Evolutionary conservation across 805 yeast species (phyloP).

Genomic region (Ascoidea asiatica): DNA sequence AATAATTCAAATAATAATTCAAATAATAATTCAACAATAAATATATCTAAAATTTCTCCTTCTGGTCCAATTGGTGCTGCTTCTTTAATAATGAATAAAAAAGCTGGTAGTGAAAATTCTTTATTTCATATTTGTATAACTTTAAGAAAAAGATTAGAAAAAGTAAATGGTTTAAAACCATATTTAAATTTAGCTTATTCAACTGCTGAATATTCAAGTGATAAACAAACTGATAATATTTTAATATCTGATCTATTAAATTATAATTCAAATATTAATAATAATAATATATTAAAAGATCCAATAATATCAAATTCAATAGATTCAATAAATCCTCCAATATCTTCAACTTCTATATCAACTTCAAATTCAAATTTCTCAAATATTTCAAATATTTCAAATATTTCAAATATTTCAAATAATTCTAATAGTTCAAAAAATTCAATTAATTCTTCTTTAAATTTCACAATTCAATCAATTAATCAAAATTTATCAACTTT

Average conservation of each 20-base stretch:
- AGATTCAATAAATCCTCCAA: not conserved
- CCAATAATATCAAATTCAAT: not conserved
- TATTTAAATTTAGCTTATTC: conserved; percentile 50
- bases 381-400: conserved; percentile 23
- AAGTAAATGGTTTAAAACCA: conserved; percentile 55
- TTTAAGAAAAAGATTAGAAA: conserved; percentile 39
- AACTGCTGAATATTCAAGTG: conserved; percentile 55
- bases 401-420: conserved; percentile 9
- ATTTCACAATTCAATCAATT: not conserved
- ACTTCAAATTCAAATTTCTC: conserved; percentile 10
- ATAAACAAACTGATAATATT: conserved; percentile 45
- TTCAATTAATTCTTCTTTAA: conserved; percentile 8
- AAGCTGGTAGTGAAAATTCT: conserved; percentile 51
- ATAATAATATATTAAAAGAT: conserved; percentile 14
- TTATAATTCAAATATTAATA: too few species aligned
- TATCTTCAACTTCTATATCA: conserved; percentile 1
- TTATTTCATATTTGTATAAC: conserved; percentile 52
- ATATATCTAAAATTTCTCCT: conserved; percentile 12
- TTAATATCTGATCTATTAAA: conserved; percentile 27
- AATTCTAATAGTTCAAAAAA: conserved; percentile 11
- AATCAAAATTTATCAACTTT: conserved; percentile 38
- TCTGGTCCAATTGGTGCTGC: conserved; percentile 33
- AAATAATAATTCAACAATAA: not conserved
- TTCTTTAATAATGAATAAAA: conserved; percentile 43
- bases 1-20: not conserved